A percentile compares a stretch with the other conserved stretches of the same genome.
Conservation (phyloP, 129 eudicot genomes). For the Ambrosia trifida region DNA sequence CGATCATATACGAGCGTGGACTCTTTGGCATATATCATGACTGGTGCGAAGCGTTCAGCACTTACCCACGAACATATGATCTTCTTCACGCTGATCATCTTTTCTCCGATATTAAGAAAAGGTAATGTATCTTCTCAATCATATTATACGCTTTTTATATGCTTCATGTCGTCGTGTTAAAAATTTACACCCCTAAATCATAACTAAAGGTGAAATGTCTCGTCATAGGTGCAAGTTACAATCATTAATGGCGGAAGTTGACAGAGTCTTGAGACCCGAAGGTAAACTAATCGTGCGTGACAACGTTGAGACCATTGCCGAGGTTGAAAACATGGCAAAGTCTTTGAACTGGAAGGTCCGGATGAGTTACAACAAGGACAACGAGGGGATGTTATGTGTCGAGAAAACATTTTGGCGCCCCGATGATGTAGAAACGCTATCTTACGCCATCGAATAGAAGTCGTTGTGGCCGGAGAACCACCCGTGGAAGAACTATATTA, state of each 20-base stretch:
- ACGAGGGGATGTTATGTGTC: slow-evolving; percentile 54
- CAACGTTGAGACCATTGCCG: slow-evolving; percentile 47
- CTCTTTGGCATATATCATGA: slow-evolving; percentile 61
- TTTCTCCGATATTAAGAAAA: slow-evolving; percentile 62
- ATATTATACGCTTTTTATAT: background rate
- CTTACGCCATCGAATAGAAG: slow-evolving; percentile 46
- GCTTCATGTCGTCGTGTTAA: background rate
- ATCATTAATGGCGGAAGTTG: slow-evolving; percentile 62
- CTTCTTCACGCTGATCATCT: slow-evolving; percentile 73
- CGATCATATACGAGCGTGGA: slow-evolving; percentile 66
- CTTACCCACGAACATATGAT: slow-evolving; percentile 73
- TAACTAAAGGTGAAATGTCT: background rate
- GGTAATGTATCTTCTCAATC: slow-evolving; percentile 29
- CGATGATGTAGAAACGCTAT: slow-evolving; percentile 48
- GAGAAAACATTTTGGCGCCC: slow-evolving; percentile 65
- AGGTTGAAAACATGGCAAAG: slow-evolving; percentile 56
- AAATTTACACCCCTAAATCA: no score
- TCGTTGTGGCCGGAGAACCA: slow-evolving; percentile 5
- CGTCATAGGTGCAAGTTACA: slow-evolving; percentile 57
- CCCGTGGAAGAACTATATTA: background rate
- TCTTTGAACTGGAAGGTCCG: slow-evolving; percentile 58
- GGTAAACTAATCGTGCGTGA: slow-evolving; percentile 58
- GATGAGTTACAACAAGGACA: slow-evolving; percentile 43
- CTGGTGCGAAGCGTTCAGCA: slow-evolving; percentile 74
- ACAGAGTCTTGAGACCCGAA: slow-evolving; percentile 61